A percentile compares a stretch with the other conserved stretches of the same genome.
Conservation (phyloP, 108 stramenopile species). For the Nitzschia sp. region DNA sequence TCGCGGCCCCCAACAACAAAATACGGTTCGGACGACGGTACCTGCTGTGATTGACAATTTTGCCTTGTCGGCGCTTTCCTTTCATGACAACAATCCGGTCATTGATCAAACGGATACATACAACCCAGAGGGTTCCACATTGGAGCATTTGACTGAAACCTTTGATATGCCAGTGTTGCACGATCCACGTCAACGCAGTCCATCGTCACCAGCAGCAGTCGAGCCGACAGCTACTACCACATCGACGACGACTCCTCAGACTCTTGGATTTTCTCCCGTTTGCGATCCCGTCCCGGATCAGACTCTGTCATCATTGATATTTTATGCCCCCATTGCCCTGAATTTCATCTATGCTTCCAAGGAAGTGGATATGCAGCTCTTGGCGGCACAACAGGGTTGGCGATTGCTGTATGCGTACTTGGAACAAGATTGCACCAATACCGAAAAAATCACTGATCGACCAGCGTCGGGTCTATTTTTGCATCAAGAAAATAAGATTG, state of each 20-base stretch:
- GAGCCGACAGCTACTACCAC: not conserved
- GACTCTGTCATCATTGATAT: constrained; percentile 62
- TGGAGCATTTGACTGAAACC: constrained; percentile 10
- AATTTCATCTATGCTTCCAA: constrained; percentile 88
- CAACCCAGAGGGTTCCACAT: constrained; percentile 22
- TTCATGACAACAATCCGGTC: constrained; percentile 31
- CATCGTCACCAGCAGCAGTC: not conserved
- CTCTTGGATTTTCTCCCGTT: constrained; percentile 51
- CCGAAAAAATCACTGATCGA: constrained; percentile 43
- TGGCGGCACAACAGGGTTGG: constrained; percentile 90
- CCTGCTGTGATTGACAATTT: constrained; percentile 21
- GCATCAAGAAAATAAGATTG: constrained; percentile 71
- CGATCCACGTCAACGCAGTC: constrained; percentile 7
- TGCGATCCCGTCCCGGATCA: constrained; percentile 71
- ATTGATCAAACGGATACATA: constrained; percentile 34
- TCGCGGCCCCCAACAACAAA: not conserved
- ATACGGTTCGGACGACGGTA: constrained; percentile 1
- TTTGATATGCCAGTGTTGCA: not conserved
- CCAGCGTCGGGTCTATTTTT: constrained; percentile 82
- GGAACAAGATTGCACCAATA: constrained; percentile 53
- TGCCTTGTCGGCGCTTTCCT: constrained; percentile 26
- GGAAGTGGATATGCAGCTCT: constrained; percentile 91
- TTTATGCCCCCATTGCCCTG: constrained; percentile 89
- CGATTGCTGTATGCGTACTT: constrained; percentile 80
- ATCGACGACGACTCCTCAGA: not conserved